Conservation (phyloP, 805 yeast genomes). For the Nakazawaea ernobii region DNA sequence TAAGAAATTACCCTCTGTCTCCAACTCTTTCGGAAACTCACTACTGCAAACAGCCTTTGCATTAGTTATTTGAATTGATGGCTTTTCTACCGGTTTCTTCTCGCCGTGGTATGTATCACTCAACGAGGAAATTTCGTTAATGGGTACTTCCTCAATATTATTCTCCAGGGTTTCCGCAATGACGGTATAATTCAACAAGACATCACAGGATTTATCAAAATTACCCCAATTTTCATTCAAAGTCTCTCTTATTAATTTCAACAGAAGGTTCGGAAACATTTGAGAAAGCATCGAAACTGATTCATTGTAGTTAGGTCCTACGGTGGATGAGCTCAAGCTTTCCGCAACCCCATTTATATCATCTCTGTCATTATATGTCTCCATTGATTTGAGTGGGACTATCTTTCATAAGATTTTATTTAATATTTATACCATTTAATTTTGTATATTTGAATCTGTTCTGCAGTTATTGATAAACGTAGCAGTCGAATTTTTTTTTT, state of each 20-base stretch:
- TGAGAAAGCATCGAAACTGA: conserved; percentile 2
- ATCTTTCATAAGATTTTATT: too few relatives aligned
- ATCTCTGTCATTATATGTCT: neutral
- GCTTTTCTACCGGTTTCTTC: neutral
- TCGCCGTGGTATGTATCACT: neutral
- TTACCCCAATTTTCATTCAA: neutral
- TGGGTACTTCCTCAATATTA: neutral
- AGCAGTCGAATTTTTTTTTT: too few relatives aligned
- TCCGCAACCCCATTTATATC: neutral
- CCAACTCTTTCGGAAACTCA: neutral
- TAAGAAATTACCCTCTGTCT: conserved; percentile 1
- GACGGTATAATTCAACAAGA: neutral
- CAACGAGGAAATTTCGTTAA: too few relatives aligned
- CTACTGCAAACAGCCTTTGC: neutral
- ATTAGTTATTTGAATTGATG: neutral
- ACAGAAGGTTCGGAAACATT: conserved; percentile 7
- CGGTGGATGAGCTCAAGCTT: neutral
- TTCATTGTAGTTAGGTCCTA: neutral
- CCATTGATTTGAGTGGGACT: too few relatives aligned
- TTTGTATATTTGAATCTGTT: too few relatives aligned
- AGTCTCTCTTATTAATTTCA: neutral
- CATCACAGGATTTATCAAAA: conserved; percentile 7
- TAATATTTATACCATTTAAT: too few relatives aligned
- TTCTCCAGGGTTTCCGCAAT: neutral
- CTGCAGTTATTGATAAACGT: too few relatives aligned